Evolutionary conservation across 371 early-diverging fungal species (phyloP).

Genomic region (Circinella minor): DNA sequence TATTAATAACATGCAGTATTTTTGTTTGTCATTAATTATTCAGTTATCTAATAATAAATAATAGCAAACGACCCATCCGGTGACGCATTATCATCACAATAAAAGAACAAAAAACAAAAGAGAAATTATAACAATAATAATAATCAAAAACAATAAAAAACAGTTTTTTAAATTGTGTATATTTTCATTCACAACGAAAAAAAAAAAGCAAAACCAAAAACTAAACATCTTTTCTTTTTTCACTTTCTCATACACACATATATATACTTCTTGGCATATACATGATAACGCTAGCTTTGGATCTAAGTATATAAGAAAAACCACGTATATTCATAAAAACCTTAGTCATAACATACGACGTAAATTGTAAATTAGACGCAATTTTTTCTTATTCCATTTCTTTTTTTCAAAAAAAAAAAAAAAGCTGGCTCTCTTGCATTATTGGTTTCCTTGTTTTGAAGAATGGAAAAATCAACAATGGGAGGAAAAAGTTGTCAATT

Average conservation of each 20-base stretch:
- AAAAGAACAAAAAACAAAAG: background rate
- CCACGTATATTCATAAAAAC: no score
- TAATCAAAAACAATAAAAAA: background rate
- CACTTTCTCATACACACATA: background rate
- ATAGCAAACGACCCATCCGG: background rate
- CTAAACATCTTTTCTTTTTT: background rate
- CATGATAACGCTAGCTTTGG: no score
- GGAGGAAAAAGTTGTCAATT: background rate
- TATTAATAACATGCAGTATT: background rate
- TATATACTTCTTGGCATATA: no score
- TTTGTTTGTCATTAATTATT: background rate
- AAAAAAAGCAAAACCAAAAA: background rate
- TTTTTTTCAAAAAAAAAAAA: slow-evolving; percentile 1
- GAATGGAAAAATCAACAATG: background rate
- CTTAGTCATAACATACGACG: background rate
- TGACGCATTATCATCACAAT: slow-evolving; percentile 7
- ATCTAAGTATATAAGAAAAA: no score
- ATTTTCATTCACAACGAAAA: background rate
- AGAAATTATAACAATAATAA: no score
- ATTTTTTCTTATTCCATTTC: background rate
- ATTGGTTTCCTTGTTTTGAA: no score
- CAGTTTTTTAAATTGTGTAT: background rate
- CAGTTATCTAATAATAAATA: no score
- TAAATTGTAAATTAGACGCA: background rate
- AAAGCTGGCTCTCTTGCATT: no score